Evolutionary conservation across 2,329 filamentous ascomycete genomes (phyloP), one percentile per base, ranked within the genome.

Genomic region (Aureobasidium namibiae): DNA sequence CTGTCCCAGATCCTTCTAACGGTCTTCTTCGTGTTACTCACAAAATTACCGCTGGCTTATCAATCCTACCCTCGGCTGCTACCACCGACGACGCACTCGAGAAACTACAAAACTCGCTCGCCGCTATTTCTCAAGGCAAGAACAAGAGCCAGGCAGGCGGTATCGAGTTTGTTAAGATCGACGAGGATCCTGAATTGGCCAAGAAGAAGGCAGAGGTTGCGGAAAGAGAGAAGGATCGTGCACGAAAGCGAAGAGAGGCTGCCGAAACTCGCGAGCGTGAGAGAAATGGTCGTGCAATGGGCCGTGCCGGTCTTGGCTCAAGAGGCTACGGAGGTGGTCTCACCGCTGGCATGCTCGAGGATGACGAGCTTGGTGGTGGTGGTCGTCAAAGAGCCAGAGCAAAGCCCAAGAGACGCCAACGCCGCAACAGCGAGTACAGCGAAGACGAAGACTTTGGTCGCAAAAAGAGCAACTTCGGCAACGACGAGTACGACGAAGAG

Each of bases 381-480:
- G 65, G 66, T 11, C 65, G 70, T 31, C 56, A 65, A 10, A 61
- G 63, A 42, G 56, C 64, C 13, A 50, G 54, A 45, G 34, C 54
- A 29, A 65, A 65, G n/a, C 61, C 63, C 6, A 63, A 64, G 21
- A 76, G 74, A 65, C 65, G 69, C 16, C 68, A 73, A 26, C 67
- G 73, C 36, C 69, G 68, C 38, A 70, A 75, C 62, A 73, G 73
- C 53, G 76, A 78, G 61, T 79, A 75, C 61, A 88, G 89, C 65
- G 88, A 90, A 62, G 88, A 92, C 66, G 89, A 89, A 9, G 89
- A 91, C 66, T 87, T 90, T 65, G 87, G 89, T 61, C 77, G 85
- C 36, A 82, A 83, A 16, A 80, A 81, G 38, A 82, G 83, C 33
- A 77, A 76, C 46, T 80, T 80, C 33, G 81, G 82, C 56, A 81